Percentiles rank a stretch among this genome's conserved stretches.
Evolutionary conservation across 768 basidiomycete genomes (phyloP).

Genomic region (Tulasnella sp.): DNA sequence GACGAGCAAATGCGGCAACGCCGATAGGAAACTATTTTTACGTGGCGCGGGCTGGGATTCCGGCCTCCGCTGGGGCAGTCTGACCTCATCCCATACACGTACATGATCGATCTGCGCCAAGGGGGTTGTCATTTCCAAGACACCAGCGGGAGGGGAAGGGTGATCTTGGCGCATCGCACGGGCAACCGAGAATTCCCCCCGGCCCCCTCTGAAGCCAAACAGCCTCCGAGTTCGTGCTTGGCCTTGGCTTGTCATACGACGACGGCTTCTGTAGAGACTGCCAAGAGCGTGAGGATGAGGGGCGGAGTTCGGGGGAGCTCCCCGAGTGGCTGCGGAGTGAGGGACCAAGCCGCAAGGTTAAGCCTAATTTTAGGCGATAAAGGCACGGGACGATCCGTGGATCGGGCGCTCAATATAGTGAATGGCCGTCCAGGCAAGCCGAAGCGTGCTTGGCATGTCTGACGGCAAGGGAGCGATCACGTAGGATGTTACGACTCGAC

Average conservation of each 20-base stretch:
- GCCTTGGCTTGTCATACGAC: neutral
- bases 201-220: neutral
- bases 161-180: constrained; percentile 8
- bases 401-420: neutral
- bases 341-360: neutral
- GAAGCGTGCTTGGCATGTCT: neutral
- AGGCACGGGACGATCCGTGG: neutral
- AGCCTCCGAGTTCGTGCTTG: neutral
- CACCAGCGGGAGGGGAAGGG: neutral
- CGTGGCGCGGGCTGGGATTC: neutral
- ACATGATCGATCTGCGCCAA: neutral
- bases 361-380: constrained; percentile 9
- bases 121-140: neutral
- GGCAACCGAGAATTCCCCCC: neutral
- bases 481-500: neutral
- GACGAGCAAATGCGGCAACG: neutral
- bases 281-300: neutral
- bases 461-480: neutral
- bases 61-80: neutral
- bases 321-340: neutral
- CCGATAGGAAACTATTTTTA: too few species aligned
- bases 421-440: neutral
- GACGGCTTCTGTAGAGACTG: neutral
- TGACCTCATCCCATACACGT: constrained; percentile 3
- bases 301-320: neutral